phyloP scores from a whole-genome alignment of 805 yeast genomes.

The Starmerella geochares region DNA sequence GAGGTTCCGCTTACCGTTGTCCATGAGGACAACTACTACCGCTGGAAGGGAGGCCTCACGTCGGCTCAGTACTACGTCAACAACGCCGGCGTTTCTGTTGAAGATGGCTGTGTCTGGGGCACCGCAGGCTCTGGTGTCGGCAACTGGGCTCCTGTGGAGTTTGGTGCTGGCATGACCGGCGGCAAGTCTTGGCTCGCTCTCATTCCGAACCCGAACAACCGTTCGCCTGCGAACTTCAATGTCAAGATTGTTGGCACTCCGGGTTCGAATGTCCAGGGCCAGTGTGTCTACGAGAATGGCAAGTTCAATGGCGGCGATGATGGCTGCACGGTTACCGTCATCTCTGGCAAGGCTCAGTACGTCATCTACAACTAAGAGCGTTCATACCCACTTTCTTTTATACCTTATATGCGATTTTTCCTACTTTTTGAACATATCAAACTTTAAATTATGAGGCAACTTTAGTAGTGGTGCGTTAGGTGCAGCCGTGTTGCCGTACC shows the following conservation, averaged over 20 bases:
- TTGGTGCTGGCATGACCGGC: conserved; percentile 79
- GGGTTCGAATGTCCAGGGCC: conserved; percentile 54
- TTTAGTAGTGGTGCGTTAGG: too few species aligned
- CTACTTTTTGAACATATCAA: neutral
- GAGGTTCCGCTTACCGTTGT: conserved; percentile 66
- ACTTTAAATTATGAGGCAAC: neutral
- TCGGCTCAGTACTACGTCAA: conserved; percentile 96
- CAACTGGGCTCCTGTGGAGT: conserved; percentile 95
- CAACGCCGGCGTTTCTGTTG: conserved; percentile 83
- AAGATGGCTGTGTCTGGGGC: conserved; percentile 96
- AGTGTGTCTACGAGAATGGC: conserved; percentile 75
- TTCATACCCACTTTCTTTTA: neutral
- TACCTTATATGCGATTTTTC: conserved; percentile 26
- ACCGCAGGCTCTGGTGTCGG: conserved; percentile 66
- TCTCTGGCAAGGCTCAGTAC: conserved; percentile 71
- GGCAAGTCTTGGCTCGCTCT: conserved; percentile 75
- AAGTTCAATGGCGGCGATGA: conserved; percentile 60
- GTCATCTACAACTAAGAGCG: conserved; percentile 47
- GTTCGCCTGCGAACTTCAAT: conserved; percentile 54
- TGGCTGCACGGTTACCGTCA: conserved; percentile 91
- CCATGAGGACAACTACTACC: conserved; percentile 63
- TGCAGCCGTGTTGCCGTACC: neutral
- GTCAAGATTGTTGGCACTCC: conserved; percentile 69
- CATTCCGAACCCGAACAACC: conserved; percentile 92
- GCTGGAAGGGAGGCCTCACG: conserved; percentile 70